These are phyloP conservation scores for Apiospora phragmitis DNA, from an alignment of 2,329 filamentous ascomycete genomes.

Conservation along the genomic window DNA sequence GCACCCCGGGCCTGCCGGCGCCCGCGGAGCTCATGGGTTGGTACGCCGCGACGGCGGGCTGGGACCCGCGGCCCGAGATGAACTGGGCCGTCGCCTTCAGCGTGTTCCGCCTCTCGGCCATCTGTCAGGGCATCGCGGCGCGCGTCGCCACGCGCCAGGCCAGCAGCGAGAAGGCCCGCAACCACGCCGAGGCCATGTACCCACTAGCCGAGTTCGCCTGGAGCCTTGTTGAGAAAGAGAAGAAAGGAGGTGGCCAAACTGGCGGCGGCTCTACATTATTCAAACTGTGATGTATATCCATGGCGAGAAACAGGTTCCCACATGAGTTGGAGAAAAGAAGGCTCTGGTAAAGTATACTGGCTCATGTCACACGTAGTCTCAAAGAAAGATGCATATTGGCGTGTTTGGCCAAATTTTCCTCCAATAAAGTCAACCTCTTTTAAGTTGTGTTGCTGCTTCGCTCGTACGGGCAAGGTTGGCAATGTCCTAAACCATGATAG, in stretches of 20 bases:
- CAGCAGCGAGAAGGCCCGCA: constrained; percentile 77
- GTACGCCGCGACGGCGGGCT: constrained; percentile 70
- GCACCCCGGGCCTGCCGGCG: constrained; percentile 56
- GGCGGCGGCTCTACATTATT: constrained; percentile 3
- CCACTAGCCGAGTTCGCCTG: constrained; percentile 80
- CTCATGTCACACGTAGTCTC: neutral
- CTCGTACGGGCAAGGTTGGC: neutral
- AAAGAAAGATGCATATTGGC: neutral
- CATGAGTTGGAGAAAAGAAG: neutral
- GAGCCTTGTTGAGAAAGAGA: constrained; percentile 59
- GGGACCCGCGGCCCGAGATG: constrained; percentile 59
- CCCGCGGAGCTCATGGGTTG: constrained; percentile 59
- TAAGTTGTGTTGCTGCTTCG: neutral
- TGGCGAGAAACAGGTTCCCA: neutral
- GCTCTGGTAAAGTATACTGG: neutral
- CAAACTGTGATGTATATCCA: neutral
- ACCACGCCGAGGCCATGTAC: constrained; percentile 68
- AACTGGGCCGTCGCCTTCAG: constrained; percentile 63
- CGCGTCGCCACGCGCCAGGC: constrained; percentile 83
- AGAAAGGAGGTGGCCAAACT: neutral
- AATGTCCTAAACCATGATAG: neutral
- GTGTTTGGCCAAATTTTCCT: neutral
- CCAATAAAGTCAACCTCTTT: neutral
- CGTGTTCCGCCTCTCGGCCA: constrained; percentile 60
- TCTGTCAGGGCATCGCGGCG: constrained; percentile 88